Percentiles rank a stretch among this genome's conserved stretches.
phyloP scores from a whole-genome alignment of 257 asterid genomes.

The Petunia secreta region DNA sequence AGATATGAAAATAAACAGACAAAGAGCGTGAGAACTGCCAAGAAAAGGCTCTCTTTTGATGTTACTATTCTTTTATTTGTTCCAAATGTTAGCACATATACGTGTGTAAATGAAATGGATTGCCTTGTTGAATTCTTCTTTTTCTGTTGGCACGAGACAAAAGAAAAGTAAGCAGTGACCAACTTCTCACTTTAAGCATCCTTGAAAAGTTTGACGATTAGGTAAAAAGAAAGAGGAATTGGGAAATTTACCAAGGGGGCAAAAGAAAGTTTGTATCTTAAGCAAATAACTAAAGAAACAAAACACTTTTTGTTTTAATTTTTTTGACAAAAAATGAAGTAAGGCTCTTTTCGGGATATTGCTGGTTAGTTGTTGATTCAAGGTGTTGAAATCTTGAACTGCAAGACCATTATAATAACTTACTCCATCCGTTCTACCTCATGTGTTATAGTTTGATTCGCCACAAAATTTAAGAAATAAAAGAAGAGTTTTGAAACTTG shows the following conservation, averaged over 20 bases:
- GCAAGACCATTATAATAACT: background rate
- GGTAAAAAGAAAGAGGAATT: background rate
- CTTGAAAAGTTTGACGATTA: constrained; percentile 30
- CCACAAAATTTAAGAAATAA: background rate
- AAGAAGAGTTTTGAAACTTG: too few species aligned
- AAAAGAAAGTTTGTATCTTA: constrained; percentile 16
- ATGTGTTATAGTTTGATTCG: background rate
- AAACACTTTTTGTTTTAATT: background rate
- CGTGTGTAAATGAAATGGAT: background rate
- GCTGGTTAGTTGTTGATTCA: background rate
- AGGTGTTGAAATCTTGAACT: background rate
- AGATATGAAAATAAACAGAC: constrained; percentile 19
- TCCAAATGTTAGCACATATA: background rate
- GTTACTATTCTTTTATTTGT: constrained; percentile 21
- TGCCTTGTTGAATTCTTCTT: constrained; percentile 10
- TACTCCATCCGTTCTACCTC: background rate
- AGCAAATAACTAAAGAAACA: background rate
- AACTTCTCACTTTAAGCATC: constrained; percentile 44
- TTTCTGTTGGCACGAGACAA: constrained; percentile 21
- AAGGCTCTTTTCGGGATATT: background rate
- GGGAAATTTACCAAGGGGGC: background rate
- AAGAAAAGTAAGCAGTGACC: constrained; percentile 43
- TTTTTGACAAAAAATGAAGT: background rate
- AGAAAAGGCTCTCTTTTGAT: constrained; percentile 25
- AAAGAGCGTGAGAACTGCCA: constrained; percentile 26